A percentile compares a stretch with the other conserved stretches of the same genome.
Evolutionary conservation across 164 flowering plant species (phyloP).

Genomic region (Liquidambar formosana): DNA sequence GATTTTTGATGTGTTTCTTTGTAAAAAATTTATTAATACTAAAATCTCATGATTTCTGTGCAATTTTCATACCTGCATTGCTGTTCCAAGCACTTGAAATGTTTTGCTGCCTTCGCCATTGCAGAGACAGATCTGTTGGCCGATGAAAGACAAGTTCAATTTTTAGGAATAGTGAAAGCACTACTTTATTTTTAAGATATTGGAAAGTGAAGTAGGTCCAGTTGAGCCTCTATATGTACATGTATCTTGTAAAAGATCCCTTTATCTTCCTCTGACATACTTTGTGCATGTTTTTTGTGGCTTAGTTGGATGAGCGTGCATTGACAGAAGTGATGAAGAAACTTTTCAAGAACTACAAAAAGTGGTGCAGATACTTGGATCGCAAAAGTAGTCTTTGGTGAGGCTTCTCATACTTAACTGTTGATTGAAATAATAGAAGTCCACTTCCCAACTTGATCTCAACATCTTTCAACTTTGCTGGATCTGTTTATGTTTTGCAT

Average conservation of each 20-base stretch:
- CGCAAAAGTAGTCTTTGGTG: constrained; percentile 99
- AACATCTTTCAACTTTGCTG: not conserved
- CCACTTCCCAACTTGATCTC: not conserved
- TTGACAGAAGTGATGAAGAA: constrained; percentile 95
- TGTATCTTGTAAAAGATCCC: not conserved
- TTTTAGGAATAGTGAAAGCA: too few relatives aligned
- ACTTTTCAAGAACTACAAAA: constrained; percentile 93
- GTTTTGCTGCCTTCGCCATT: too few relatives aligned
- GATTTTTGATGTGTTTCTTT: too few relatives aligned
- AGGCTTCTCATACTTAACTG: constrained; percentile 20
- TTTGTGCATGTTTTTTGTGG: constrained; percentile 3
- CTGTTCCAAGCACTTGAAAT: too few relatives aligned
- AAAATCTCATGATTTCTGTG: too few relatives aligned
- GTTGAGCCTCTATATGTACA: not conserved
- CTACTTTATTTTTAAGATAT: too few relatives aligned
- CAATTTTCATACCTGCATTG: too few relatives aligned
- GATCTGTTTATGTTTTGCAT: not conserved
- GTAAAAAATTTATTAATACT: too few relatives aligned
- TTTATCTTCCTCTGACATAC: constrained; percentile 1
- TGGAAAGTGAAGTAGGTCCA: too few relatives aligned
- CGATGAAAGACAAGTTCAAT: too few relatives aligned
- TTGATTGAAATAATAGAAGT: not conserved
- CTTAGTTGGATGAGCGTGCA: constrained; percentile 93
- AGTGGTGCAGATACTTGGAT: constrained; percentile 94
- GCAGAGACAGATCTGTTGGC: too few relatives aligned